Conservation (phyloP, 176 grass and related monocot genomes). For the Lolium perenne region DNA sequence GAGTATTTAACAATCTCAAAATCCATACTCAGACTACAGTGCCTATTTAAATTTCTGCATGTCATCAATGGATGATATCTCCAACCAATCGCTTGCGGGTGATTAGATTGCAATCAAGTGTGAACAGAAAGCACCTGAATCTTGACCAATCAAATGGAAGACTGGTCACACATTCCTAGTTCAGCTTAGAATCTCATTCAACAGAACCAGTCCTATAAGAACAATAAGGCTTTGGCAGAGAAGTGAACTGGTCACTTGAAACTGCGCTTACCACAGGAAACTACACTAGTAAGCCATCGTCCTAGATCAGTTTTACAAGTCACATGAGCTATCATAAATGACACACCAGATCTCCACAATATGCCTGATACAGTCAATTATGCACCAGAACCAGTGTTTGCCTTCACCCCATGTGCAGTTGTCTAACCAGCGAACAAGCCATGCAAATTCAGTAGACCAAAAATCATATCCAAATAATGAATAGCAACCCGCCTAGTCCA, state of each 20-base stretch:
- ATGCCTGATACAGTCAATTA: background rate
- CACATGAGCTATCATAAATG: background rate
- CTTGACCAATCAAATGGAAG: background rate
- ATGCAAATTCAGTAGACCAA: background rate
- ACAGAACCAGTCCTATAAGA: background rate
- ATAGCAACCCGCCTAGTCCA: background rate
- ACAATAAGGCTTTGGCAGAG: background rate
- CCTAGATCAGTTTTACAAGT: background rate
- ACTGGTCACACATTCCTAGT: background rate
- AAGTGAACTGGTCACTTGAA: conserved; percentile 13
- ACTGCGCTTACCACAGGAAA: background rate
- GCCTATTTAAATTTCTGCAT: background rate
- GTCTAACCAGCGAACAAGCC: background rate
- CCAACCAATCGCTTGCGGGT: background rate
- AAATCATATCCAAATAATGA: background rate
- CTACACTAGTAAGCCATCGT: background rate
- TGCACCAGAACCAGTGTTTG: background rate
- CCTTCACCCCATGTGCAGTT: background rate
- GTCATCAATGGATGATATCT: background rate
- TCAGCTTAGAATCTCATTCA: background rate
- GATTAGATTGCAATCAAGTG: conserved; percentile 16
- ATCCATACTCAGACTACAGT: background rate
- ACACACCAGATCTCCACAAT: background rate
- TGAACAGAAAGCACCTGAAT: background rate
- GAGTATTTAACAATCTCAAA: background rate